Evolutionary conservation across 2,329 filamentous ascomycete genomes (phyloP), one percentile per base, ranked within the genome.

Genomic region (Monilinia fructicola): DNA sequence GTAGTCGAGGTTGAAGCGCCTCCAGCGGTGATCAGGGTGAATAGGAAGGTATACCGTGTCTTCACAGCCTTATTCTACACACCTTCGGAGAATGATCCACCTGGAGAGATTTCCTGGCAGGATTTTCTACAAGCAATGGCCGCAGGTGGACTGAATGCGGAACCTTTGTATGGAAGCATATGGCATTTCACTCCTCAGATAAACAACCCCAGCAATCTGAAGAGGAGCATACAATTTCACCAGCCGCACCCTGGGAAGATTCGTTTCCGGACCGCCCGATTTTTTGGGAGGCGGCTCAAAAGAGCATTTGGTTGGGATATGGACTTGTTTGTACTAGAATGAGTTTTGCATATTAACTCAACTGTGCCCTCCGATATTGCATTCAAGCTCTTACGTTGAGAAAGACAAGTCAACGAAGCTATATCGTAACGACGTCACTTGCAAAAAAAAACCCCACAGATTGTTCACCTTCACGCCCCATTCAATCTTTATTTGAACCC

Each of bases 241-340:
- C 55, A 59, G 31, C 55, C 55, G 9, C 55, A 58, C 14, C 55
- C 55, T n/a, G 40, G 55, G 18, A 46, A 58, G 38, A 10, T 58
- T 3, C 42, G 40, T 31, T 40, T 58, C 4, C 18, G 16, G 40
- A 58, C 18, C 1, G 40, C 55, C 10, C 46, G 55, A 28, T 58
- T n/a, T 28, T 21, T 58, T 12, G 55, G 55, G 18, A 18, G 55
- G 18, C 40, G 40, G 4, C 55, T 58, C 23, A n/a, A 28, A 31
- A 26, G 55, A 31, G 55, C 40, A 14, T 58, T 58, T 9, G 40
- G 16, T 12, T 58, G 55, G 26, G 10, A 58, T n/a, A 31, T 58
- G 14, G 40, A 31, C 5, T 14, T 28, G 4, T 58, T 46, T 23
- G 14, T 14, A 5, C 14, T 44, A 44, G 38, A 28, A 1, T 44